Percentiles rank a stretch among this genome's conserved stretches.
Conservation (phyloP, 2,329 filamentous ascomycete genomes). For the Pezicula carpinea region DNA sequence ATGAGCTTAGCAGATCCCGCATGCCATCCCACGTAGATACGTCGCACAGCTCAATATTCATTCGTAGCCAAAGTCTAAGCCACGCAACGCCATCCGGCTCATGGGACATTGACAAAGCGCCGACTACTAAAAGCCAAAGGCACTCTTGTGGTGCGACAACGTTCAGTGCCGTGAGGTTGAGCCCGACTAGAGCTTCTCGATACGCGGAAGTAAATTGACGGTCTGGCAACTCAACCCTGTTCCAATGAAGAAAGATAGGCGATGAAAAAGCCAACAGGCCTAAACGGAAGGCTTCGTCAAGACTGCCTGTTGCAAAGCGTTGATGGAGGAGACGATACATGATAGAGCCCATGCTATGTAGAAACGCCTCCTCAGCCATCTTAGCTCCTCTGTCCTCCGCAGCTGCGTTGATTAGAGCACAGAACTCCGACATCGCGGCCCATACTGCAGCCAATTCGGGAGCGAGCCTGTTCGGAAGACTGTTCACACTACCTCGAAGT, state of each 20-base stretch:
- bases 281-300: neutral
- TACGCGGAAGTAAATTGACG: neutral
- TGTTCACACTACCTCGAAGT: too few relatives aligned
- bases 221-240: neutral
- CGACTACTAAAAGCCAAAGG: constrained; percentile 11
- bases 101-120: constrained; percentile 10
- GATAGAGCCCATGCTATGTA: neutral
- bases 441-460: neutral
- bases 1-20: constrained; percentile 16
- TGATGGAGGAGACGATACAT: neutral
- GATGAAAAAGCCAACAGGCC: neutral
- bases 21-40: constrained; percentile 9
- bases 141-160: neutral
- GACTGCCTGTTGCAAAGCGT: neutral
- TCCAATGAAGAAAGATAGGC: neutral
- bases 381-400: neutral
- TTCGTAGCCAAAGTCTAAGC: constrained; percentile 12
- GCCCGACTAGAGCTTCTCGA: neutral
- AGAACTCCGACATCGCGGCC: neutral
- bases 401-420: constrained; percentile 40
- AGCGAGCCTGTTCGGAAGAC: neutral
- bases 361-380: neutral
- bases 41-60: constrained; percentile 8
- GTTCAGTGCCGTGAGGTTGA: too few relatives aligned
- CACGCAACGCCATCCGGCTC: constrained; percentile 5